Evolutionary conservation across 2,329 filamentous ascomycete genomes (phyloP).

Genomic region (Amauroascus niger): DNA sequence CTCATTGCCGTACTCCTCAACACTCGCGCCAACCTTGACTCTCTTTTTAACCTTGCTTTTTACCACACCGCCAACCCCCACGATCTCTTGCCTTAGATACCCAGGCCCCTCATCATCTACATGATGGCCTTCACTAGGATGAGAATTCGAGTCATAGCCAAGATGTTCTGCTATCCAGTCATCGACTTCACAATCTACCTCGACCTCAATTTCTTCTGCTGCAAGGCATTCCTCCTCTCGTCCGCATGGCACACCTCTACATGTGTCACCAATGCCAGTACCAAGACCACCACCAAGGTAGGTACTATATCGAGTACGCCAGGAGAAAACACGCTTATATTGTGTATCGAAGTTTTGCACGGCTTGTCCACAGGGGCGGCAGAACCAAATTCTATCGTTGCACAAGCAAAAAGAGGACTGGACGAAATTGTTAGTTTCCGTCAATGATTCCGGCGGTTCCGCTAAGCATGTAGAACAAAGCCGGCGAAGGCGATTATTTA

Average conservation of each 20-base stretch:
- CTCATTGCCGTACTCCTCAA: constrained; percentile 78
- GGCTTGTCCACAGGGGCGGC: constrained; percentile 67
- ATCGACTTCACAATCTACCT: constrained; percentile 76
- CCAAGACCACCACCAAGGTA: constrained; percentile 71
- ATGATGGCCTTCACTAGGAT: constrained; percentile 15
- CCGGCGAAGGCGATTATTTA: constrained; percentile 68
- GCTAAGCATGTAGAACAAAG: constrained; percentile 67
- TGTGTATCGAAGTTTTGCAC: constrained; percentile 50
- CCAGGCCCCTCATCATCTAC: constrained; percentile 46
- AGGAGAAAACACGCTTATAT: constrained; percentile 67
- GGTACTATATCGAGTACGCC: constrained; percentile 71
- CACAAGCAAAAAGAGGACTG: constrained; percentile 51
- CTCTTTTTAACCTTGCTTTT: constrained; percentile 82
- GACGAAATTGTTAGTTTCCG: constrained; percentile 29
- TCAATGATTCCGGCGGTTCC: constrained; percentile 49
- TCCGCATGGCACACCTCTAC: constrained; percentile 80
- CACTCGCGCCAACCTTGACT: constrained; percentile 70
- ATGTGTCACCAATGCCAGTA: constrained; percentile 78
- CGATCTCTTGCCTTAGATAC: constrained; percentile 78
- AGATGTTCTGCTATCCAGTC: constrained; percentile 49
- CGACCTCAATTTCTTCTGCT: constrained; percentile 66
- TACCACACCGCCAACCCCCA: constrained; percentile 77
- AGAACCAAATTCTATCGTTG: constrained; percentile 62
- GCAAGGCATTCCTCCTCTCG: constrained; percentile 68
- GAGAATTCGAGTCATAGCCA: constrained; percentile 20